These are phyloP conservation scores for Ilex paraguariensis DNA, from an alignment of 305 asterid species.

Conservation along the genomic window DNA sequence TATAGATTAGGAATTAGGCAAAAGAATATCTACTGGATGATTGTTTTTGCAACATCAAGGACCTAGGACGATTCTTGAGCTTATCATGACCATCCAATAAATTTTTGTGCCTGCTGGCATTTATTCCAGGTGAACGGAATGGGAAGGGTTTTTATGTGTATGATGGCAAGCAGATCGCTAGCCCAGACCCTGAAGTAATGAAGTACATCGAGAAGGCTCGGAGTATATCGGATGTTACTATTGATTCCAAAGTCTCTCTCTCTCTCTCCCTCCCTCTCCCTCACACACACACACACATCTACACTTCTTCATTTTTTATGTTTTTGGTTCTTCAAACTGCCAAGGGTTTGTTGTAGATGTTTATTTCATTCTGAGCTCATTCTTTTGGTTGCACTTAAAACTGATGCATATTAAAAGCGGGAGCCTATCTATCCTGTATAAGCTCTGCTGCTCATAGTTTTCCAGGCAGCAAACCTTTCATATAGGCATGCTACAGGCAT, in stretches of 20 bases:
- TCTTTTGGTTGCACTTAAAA: no score
- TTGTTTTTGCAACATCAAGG: background rate
- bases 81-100: background rate
- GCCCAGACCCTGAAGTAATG: slow-evolving; percentile 27
- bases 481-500: no score
- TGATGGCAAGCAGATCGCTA: slow-evolving; percentile 23
- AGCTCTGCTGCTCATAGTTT: no score
- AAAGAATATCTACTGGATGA: background rate
- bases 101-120: slow-evolving; percentile 11
- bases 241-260: slow-evolving; percentile 20
- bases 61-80: no score
- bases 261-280: slow-evolving; percentile 5
- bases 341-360: no score
- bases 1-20: background rate
- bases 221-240: slow-evolving; percentile 13
- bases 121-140: slow-evolving; percentile 28
- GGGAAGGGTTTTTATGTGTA: slow-evolving; percentile 36
- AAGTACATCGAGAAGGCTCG: slow-evolving; percentile 18
- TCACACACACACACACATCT: background rate
- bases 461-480: no score
- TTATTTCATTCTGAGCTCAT: no score
- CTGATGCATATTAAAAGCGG: no score
- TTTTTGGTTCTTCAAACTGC: no score
- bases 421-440: no score
- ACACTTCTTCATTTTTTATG: background rate